These are phyloP conservation scores for Ampelocalamus luodianensis DNA, from an alignment of 176 grass and related monocot genomes.

Conservation along the genomic window DNA sequence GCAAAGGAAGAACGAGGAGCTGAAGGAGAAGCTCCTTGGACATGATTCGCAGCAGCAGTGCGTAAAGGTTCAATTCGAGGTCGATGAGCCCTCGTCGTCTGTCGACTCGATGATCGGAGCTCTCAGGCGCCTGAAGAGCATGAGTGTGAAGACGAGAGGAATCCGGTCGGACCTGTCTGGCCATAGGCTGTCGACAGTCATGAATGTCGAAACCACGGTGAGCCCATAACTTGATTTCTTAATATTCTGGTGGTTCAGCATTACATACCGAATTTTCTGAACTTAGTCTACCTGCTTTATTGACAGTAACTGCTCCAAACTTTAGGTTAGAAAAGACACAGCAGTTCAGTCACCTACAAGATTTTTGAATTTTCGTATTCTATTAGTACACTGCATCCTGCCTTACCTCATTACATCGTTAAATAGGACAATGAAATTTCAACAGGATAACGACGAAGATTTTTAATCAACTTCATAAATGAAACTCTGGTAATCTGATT, in stretches of 20 bases:
- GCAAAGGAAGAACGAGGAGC: constrained; percentile 58
- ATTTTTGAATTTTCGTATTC: not conserved
- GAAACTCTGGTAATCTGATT: no score
- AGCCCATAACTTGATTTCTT: not conserved
- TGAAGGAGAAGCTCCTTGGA: constrained; percentile 62
- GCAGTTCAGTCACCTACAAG: constrained; percentile 7
- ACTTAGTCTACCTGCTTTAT: not conserved
- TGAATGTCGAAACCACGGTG: constrained; percentile 83
- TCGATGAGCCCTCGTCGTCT: constrained; percentile 60
- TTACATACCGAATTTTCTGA: not conserved
- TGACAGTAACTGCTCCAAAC: not conserved
- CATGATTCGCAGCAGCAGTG: constrained; percentile 49
- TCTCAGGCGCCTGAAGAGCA: constrained; percentile 61
- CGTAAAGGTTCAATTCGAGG: constrained; percentile 68
- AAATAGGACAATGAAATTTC: not conserved
- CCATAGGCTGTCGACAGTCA: constrained; percentile 48
- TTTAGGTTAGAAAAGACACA: constrained; percentile 2
- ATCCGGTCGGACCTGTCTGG: constrained; percentile 54
- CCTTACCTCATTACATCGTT: not conserved
- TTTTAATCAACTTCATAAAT: not conserved
- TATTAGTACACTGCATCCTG: not conserved
- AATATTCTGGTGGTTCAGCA: not conserved
- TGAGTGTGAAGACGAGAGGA: constrained; percentile 68
- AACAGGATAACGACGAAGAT: not conserved
- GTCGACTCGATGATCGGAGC: constrained; percentile 79